Base-by-base conservation (phyloP, 2,329 filamentous ascomycete species). In the Fusarium dlaminii region DNA sequence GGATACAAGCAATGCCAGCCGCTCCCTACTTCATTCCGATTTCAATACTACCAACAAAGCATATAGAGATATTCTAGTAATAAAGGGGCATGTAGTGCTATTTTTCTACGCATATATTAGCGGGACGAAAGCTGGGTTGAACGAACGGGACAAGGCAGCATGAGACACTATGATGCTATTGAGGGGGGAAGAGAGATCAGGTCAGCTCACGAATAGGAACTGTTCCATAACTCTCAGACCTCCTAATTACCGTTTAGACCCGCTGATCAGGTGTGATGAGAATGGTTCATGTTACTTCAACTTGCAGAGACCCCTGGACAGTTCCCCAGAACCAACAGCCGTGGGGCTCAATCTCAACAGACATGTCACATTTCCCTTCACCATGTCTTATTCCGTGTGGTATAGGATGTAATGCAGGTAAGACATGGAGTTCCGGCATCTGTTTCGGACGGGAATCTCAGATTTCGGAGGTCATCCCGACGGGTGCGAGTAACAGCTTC, bases 371-470 rank as follows among this genome's bases (percentile, higher is more conserved):
- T 17, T n/a, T 40, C 12, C 5, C 14, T 17, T 52, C 6, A 11
- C 9, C 9, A 2, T 70, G 43, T 51, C 39, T 66, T 40, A n/a
- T 9, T 1, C 9, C 30, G 27, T 12, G 30, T 30, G 49, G 24
- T 11, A 59, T n/a, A 5, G 30, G 15, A 29, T 40, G 18, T 40
- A 48, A 34, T 40, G 55, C 12, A 56, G 45, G 61, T 73, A 54
- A 73, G 67, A 74, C 73, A 69, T 59, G 27, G 45, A 32, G n/a
- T 18, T 22, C 24, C 43, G 48, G 48, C 32, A 51, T 43, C 43
- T 76, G 67, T 74, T 64, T 73, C 75, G 52, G 75, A 45, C 45
- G 61, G 63, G 57, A 57, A 76, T 74, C 58, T 77, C 34, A 52
- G 60, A 77, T 70, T 43, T 60, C 70, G 46, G 62, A 70, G 54